phyloP scores from a whole-genome alignment of 2,329 filamentous ascomycete genomes.

The Exutisphaerella laricina region DNA sequence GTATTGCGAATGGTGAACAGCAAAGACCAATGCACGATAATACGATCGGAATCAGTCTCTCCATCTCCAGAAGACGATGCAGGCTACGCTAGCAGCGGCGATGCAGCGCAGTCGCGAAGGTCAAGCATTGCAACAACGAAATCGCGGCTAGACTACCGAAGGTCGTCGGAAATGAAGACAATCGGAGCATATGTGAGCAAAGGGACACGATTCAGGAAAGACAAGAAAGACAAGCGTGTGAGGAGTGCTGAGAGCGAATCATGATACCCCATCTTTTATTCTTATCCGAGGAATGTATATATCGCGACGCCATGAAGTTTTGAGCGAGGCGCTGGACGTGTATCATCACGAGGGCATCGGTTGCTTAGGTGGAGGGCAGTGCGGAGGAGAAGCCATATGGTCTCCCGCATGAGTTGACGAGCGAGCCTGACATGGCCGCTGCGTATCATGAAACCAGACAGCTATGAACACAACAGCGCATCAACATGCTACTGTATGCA shows the following conservation, averaged over 20 bases:
- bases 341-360: conserved; percentile 3
- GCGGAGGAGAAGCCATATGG: too few relatives aligned
- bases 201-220: conserved; percentile 21
- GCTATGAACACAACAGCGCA: neutral
- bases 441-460: neutral
- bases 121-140: conserved; percentile 19
- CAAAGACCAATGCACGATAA: conserved; percentile 38
- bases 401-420: too few relatives aligned
- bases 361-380: too few relatives aligned
- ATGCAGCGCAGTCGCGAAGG: conserved; percentile 15
- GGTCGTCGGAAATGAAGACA: conserved; percentile 22
- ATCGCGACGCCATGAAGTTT: conserved; percentile 1
- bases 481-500: too few relatives aligned
- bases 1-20: conserved; percentile 39
- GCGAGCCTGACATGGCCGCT: neutral
- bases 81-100: conserved; percentile 24
- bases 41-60: neutral
- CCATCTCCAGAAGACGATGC: conserved; percentile 21
- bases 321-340: conserved; percentile 15
- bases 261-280: conserved; percentile 5
- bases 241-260: conserved; percentile 18
- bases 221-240: conserved; percentile 15
- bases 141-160: conserved; percentile 16
- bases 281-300: conserved; percentile 5
- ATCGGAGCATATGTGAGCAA: conserved; percentile 27